Evolutionary conservation across 805 yeast genomes (phyloP).

Genomic region (Teunomyces panamensis): DNA sequence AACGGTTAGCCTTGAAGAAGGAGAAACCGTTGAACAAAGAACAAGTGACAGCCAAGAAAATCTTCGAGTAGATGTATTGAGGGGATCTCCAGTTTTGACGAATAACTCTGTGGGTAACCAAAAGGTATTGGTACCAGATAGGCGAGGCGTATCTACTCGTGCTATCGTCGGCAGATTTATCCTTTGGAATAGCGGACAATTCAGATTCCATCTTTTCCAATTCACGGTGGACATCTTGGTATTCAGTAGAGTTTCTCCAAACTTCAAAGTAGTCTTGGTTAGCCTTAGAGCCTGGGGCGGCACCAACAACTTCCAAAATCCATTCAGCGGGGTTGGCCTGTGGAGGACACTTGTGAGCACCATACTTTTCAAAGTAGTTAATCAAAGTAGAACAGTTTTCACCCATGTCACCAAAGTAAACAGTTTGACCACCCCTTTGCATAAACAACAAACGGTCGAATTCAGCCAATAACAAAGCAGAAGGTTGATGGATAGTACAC

Average conservation of each 20-base stretch:
- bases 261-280: constrained; percentile 65
- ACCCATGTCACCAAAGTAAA: constrained; percentile 81
- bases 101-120: constrained; percentile 10
- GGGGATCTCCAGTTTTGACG: constrained; percentile 54
- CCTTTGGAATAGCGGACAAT: constrained; percentile 21
- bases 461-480: constrained; percentile 64
- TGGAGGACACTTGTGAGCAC: constrained; percentile 46
- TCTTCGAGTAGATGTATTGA: constrained; percentile 57
- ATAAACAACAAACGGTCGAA: constrained; percentile 64
- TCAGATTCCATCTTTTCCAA: constrained; percentile 13
- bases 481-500: constrained; percentile 79
- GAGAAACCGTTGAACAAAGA: constrained; percentile 68
- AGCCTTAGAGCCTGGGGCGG: constrained; percentile 76
- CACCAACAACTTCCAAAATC: constrained; percentile 72
- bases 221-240: constrained; percentile 11
- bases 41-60: constrained; percentile 49
- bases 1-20: constrained; percentile 58
- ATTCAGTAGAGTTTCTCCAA: constrained; percentile 44
- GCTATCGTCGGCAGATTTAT: constrained; percentile 19
- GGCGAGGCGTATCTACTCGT: constrained; percentile 25
- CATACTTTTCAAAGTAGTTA: constrained; percentile 65
- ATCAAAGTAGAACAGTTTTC: constrained; percentile 55
- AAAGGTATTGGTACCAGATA: constrained; percentile 21
- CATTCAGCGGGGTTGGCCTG: constrained; percentile 74
- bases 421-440: constrained; percentile 76